Evolutionary conservation across 208 protist genomes (phyloP), one percentile per base, ranked within the genome.

Genomic region (Angomonas deanei): DNA sequence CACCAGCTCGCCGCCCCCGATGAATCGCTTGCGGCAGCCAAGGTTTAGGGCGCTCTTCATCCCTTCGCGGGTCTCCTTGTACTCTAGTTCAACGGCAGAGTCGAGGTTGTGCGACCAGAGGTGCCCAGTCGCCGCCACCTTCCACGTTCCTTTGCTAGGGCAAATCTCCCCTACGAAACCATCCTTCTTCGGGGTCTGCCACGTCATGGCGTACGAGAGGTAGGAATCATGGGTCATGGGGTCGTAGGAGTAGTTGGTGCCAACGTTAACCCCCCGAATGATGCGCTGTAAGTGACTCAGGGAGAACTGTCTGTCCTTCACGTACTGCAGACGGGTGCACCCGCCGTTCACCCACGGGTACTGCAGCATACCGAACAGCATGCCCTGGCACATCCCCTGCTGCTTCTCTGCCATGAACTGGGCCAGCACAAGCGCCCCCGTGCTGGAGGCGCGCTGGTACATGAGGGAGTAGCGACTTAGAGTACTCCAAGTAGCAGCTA

Each of bases 381-480:
- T 92, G 21, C 90, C 90, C 33, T 87, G 78, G 24, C 68, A 72
- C 73, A 92, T 84, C 55, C 81, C 85, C 46, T 84, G 80, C 62
- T 91, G 82, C 61, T 79, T 82, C 74, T 96, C 87, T 23, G 87
- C 86, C 84, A 96, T 92, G 56, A 87, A 85, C 74, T 96, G 90
- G 3, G 84, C 77, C 61, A 96, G 74, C 1, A 91, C 38, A 50
- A 94, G 73, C 4, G 87, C 86, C 3, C 90, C 90, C 15, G 78
- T 88, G 61, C 70, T 85, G 34, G 71, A 83, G 31, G 84, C 67
- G 66, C 82, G 84, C 74, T 96, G 90, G 68, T 96, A 94, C 78
- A 90, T 89, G 31, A 96, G 80, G 68, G 82, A 74, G 70, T 84
- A 94, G 49, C 85, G 82, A 70, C 87, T 93, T 50, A 92, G 54